Evolutionary conservation across 176 grass and related monocot species (phyloP), one percentile per base, ranked within the genome.

Genomic region (Eleusine indica): DNA sequence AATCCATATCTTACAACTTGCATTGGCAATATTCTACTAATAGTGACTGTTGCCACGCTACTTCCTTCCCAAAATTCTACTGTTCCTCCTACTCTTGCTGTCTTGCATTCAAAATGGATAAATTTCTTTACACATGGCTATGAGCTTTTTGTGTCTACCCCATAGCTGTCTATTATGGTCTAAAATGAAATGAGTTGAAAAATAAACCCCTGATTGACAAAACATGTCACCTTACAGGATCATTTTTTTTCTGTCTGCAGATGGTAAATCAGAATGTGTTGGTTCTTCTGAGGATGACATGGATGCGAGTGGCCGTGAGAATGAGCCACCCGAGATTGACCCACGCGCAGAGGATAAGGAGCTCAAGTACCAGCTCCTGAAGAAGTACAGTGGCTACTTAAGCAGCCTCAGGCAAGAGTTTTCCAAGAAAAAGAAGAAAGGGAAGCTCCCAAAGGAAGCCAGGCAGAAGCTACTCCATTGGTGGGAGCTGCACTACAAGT

Each of bases 341-440:
- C 92, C 92, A 4, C 80, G 76, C 0, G 83, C 89, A 0, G 89
- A 91, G 77, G 89, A 94, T 71, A 89, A 91, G 78, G 92, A 91
- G 80, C 92, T 94, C 17, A 94, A 91, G 37, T 88, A 86, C 77
- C 89, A 91, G 78, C 92, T 94, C 19, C 83, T 94, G 47, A 92
- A 89, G 79, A 94, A 87, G 67, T 94, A 94, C 67, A 94, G 93
- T 78, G 93, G 93, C 9, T 90, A 92, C 79, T 70, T 94, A 71
- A 92, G 93, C 85, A 94, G 93, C 83, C 88, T 94, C 9, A 85
- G 90, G 85, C 93, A 94, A 73, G 90, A 92, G 75, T 91, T 94
- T 4, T 94, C 93, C 10, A 94, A 94, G 90, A 94, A 92, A 42
- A 94, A 92, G 79, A 94, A 94, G 93, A 94, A 94, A 86, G 93